Evolutionary conservation across 169 alveolate species (phyloP), one percentile per base, ranked within the genome.

Genomic region (Miamiensis avidus): DNA sequence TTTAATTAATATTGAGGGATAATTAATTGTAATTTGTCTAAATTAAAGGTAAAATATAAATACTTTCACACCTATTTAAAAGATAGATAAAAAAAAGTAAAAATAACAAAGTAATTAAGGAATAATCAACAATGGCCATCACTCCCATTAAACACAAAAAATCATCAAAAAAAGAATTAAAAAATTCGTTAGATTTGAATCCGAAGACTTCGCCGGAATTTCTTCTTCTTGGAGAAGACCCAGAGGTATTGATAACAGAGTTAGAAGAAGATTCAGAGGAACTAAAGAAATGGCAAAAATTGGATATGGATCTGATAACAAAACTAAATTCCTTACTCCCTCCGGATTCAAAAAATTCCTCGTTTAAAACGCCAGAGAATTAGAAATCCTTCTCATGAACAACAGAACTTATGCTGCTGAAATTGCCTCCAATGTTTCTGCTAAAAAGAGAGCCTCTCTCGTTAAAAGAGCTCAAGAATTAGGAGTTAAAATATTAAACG

Each of bases 221-320:
- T 31, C 28, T n/a, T 31, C 87, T 65, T 86, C 92, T 74, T 93
- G 96, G 97, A 94, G 97, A 91, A 90, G 91, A 85, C 96, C 97
- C 34, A 92, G 93, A 85, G 97, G 97, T 93, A 94, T 95, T 49
- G 97, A 95, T 89, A 87, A 88, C 84, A 87, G 95, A 83, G 92
- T 93, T 83, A 93, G 97, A 93, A 92, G 97, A 88, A 91, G 94
- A 93, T 95, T 88, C 95, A 93, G 96, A 91, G 96, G 96, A 27
- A 89, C 86, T 74, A 85, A 85, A 91, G 89, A 88, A 78, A 86
- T 91, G 90, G 94, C 95, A 27, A 90, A 89, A 82, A 89, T 93
- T 81, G 97, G 97, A 74, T 88, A 87, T 75, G 94, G 94, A 32
- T 77, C 93, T 82, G 91, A 89, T 89, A 91, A 88, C 74, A 88